Evolutionary conservation across 305 asterid genomes (phyloP).

Genomic region (Fraxinus sp.): DNA sequence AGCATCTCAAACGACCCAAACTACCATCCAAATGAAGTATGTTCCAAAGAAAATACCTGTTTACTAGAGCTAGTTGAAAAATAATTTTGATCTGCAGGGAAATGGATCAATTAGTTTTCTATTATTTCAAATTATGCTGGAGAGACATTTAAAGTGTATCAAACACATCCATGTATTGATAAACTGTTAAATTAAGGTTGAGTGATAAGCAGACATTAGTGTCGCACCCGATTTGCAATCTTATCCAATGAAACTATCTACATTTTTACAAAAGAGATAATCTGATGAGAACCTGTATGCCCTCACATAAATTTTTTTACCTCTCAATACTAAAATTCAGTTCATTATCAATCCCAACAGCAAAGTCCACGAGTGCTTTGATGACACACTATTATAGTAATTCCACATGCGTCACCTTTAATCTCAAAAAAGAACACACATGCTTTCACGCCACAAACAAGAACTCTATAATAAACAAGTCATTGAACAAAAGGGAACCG

Average conservation of each 20-base stretch:
- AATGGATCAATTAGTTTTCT: not conserved
- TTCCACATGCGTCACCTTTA: not conserved
- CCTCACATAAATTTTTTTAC: not conserved
- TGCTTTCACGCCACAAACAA: not conserved
- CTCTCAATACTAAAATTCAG: not conserved
- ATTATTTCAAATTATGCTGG: not conserved
- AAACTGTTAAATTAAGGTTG: not conserved
- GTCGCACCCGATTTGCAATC: not conserved
- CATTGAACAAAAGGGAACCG: not conserved
- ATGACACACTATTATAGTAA: not conserved
- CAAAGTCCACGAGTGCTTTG: not conserved
- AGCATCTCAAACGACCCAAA: slow-evolving; percentile 21
- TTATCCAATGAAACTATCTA: not conserved
- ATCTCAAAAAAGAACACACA: not conserved
- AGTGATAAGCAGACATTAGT: not conserved
- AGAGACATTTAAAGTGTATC: not conserved
- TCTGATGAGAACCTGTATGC: not conserved
- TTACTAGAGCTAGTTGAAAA: slow-evolving; percentile 36
- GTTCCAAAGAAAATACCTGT: slow-evolving; percentile 52
- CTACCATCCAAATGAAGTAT: slow-evolving; percentile 12
- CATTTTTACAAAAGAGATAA: not conserved
- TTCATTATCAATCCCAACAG: not conserved
- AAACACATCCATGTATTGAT: not conserved
- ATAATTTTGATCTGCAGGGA: slow-evolving; percentile 56
- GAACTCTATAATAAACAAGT: not conserved